These are phyloP conservation scores for Hypoxylon sp. DNA, from an alignment of 2,329 filamentous ascomycete species.

Conservation along the genomic window DNA sequence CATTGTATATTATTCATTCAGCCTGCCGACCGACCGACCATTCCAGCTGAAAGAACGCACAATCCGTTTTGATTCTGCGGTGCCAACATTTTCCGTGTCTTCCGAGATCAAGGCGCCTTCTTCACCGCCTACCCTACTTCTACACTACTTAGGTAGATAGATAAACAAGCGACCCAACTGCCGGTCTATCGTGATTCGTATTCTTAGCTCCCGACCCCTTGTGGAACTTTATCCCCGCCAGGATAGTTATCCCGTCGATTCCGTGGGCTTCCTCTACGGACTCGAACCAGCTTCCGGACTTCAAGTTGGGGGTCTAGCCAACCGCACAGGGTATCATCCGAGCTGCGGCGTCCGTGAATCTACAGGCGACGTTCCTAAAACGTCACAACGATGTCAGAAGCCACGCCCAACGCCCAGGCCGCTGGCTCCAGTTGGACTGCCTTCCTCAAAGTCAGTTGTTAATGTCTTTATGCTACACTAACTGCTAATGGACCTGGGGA, in stretches of 20 bases:
- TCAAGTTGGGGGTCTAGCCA: conserved; percentile 18
- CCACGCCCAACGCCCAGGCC: conserved; percentile 49
- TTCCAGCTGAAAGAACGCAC: conserved; percentile 27
- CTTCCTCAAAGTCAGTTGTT: conserved; percentile 50
- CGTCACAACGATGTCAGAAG: conserved; percentile 45
- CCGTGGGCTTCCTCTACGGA: conserved; percentile 3
- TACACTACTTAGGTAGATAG: too few relatives aligned
- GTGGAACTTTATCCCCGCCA: conserved; percentile 32
- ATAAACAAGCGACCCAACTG: conserved; percentile 11
- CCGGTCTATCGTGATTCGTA: conserved; percentile 15
- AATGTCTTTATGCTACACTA: background rate
- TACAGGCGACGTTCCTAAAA: conserved; percentile 24
- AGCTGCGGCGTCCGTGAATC: conserved; percentile 16
- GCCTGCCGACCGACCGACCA: background rate
- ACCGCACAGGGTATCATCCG: conserved; percentile 23
- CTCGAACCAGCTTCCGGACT: conserved; percentile 25
- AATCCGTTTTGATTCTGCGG: conserved; percentile 11
- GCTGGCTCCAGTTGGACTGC: conserved; percentile 51
- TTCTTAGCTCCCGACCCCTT: conserved; percentile 25
- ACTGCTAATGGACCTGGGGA: conserved; percentile 15
- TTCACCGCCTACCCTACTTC: conserved; percentile 3
- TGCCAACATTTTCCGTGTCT: conserved; percentile 26
- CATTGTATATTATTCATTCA: conserved; percentile 22
- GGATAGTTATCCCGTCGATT: conserved; percentile 15
- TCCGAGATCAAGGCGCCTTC: conserved; percentile 27